Base-by-base conservation (phyloP, 1,284 basidiomycete genomes). In the Exobasidium cylindrosporum region DNA sequence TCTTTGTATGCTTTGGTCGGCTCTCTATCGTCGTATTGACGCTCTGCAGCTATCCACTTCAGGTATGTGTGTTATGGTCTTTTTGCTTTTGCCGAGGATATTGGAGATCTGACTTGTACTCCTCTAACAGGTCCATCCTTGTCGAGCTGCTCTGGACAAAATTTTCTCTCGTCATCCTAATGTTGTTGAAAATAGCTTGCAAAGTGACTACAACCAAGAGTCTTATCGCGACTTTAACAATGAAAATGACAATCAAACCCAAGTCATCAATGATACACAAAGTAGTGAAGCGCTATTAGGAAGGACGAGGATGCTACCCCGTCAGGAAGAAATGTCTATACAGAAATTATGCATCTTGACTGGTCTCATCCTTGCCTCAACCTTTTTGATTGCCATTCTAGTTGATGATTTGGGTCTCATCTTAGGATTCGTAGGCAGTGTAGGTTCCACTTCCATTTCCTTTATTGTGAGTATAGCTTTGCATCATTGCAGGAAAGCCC, bases 401-500 rank as follows among this genome's bases (percentile, higher is more conserved):
- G 70, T 78, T 30, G 72, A 76, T 43, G 76, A 79, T 57, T 68
- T 79, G 17, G 74, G 71, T n/a, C 60, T 79, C 45, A 70, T 78
- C 54, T 71, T 79, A 31, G 91, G 93, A 3, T 96, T 98, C 77
- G 96, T 99, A 28, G 96, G 96, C 5, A 89, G 92, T 10, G 96
- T 95, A 0, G 96, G 96, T 17, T 94, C 91, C 21, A 97, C 95
- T 14, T 97, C 84, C 35, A 94, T 99, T 69, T 94, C 91, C 7
- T 98, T 98, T 81, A 97, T 98, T 76, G 85, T 64, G 46, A 40
- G 35, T 40, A 7, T 40, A 10, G 35, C 50, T 47, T 47, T 24
- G 50, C 35, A 35, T 35, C 21, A 47, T 43, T 4, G 28, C 29
- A n/a, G 43, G 49, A 4, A 26, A 50, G 24, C 26, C n/a, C 7